Evolutionary conservation across 805 yeast genomes (phyloP).

Genomic region (Candida chilensis): DNA sequence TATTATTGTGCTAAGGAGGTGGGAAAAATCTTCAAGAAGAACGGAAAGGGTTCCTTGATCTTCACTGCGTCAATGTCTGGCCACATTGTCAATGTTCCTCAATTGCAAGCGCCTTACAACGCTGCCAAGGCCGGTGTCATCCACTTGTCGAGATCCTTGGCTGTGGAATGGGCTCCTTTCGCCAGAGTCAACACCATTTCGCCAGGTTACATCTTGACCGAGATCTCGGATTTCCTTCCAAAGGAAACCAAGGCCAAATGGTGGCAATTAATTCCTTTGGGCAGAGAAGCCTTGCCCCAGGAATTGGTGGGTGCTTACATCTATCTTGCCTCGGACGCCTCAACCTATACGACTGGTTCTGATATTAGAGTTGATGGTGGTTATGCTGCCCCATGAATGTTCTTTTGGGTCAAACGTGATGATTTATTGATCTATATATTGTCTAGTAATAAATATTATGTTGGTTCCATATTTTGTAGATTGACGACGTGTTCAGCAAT

Average conservation of each 20-base stretch:
- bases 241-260: constrained; percentile 35
- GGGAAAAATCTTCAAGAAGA: constrained; percentile 65
- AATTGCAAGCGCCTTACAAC: constrained; percentile 78
- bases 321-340: constrained; percentile 74
- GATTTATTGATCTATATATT: too few relatives aligned
- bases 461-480: too few relatives aligned
- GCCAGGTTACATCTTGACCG: constrained; percentile 83
- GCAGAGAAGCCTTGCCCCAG: constrained; percentile 65
- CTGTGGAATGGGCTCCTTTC: constrained; percentile 80
- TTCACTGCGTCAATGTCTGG: constrained; percentile 89
- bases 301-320: constrained; percentile 77
- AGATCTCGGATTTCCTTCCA: constrained; percentile 43
- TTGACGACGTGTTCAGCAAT: too few relatives aligned
- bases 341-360: constrained; percentile 71
- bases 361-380: constrained; percentile 80
- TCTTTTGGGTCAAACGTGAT: too few relatives aligned
- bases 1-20: constrained; percentile 71
- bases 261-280: constrained; percentile 51
- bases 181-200: constrained; percentile 80
- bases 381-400: constrained; percentile 36
- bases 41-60: constrained; percentile 70
- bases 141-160: constrained; percentile 69
- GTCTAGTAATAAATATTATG: too few relatives aligned
- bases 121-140: constrained; percentile 80
- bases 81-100: constrained; percentile 80